Base-by-base conservation (phyloP, 805 yeast genomes). In the Yarrowia sp. region DNA sequence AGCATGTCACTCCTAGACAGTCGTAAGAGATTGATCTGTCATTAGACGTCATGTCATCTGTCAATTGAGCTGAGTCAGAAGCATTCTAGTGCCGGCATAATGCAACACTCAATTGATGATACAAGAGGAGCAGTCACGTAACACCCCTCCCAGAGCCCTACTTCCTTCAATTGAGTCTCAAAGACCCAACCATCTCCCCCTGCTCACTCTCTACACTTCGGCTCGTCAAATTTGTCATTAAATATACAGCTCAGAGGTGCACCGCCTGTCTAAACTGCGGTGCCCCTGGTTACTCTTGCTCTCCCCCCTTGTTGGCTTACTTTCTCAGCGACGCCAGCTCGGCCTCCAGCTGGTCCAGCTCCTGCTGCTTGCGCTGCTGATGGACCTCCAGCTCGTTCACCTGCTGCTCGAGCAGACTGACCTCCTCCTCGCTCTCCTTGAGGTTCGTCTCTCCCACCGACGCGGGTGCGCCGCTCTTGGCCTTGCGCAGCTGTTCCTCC, bases 401-500 rank as follows among this genome's bases (percentile, higher is more conserved):
- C 78, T 95, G 98, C 72, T 85, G 85, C 73, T 89, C 91, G 71
- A 94, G 89, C 93, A 74, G 82, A 81, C 83, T 82, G 12, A 91
- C 82, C 35, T 85, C 88, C 40, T 81, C 81, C 58, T 86, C 86
- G 81, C 73, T 74, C 74, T 52, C 76, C 71, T 72, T 63, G 46
- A 72, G 68, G 52, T 73, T 70, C 19, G 61, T 38, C 42, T 61
- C 43, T 14, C 52, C 70, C 14, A 69, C 69, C 9, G 70, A 16
- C 10, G 58, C 45, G 66, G 71, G 58, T n/a, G 72, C 71, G 16
- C 78, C 78, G 14, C 73, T 76, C 42, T 81, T 74, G 14, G 81
- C 75, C 63, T 80, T 78, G 7, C 78, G 75, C 65, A 89, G 81
- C 77, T 86, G 87, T 32, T 81, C 79, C 76, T 89, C 88, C 77